Base-by-base conservation (phyloP, 1,284 basidiomycete species). In the Inonotus hispidus region DNA sequence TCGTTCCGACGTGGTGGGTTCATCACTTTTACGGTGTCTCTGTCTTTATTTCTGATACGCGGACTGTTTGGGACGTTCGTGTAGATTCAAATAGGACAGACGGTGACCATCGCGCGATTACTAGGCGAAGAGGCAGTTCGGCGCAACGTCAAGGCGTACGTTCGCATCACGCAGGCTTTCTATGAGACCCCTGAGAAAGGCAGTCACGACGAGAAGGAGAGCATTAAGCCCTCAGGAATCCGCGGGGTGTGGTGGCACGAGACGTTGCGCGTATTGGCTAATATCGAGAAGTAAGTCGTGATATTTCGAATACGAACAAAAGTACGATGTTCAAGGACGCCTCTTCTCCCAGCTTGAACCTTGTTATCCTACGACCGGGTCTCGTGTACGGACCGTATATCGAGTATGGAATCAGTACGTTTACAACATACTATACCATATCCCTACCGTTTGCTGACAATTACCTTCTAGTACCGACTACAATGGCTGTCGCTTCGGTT, bases 161-260 rank as follows among this genome's bases (percentile, higher is more conserved):
- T 93, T 63, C 85, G 92, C 53, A 74, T 94, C 35, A 88, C 90
- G 61, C 87, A 86, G 54, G 89, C 92, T 19, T 93, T 88, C 71
- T 95, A 95, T 74, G 87, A 92, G 66, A 88, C 88, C 32, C 77
- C 83, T 3, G 82, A 82, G 62, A 91, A 88, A 72, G 77, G 81
- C 27, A 68, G 78, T 13, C 83, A 88, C 64, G 75, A 82, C 53
- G 93, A 94, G 75, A 87, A 84, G 69, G 86, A 90, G 62, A 85
- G 89, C 63, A 74, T 88, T 39, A 88, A 88, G 68, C 92, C 93
- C 0, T 77, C 82, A 53, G 88, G 86, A 35, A 80, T 85, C 3
- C 75, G 87, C 58, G 92, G 93, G 11, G 83, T 79, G 23, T 95
- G 93, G 93, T 95, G 93, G 92, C 92, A 95, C 68, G 93, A 95